Evolutionary conservation across 2,329 filamentous ascomycete genomes (phyloP).

Genomic region (Myriosclerotinia scirpicola): DNA sequence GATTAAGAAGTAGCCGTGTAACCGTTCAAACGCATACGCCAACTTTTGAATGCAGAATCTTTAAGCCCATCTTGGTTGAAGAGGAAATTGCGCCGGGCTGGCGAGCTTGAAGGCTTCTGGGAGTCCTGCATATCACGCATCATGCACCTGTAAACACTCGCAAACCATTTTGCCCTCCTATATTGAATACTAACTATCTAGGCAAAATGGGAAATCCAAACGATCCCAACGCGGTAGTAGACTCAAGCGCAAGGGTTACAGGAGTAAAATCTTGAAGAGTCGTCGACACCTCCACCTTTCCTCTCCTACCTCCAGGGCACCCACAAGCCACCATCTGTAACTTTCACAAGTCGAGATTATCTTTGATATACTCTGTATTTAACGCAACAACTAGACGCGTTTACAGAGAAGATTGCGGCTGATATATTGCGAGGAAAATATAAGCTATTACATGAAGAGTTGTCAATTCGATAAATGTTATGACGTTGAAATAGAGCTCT

Average conservation of each 20-base stretch:
- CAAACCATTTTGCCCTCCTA: not conserved
- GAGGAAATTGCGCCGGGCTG: conserved; percentile 9
- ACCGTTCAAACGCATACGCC: conserved; percentile 5
- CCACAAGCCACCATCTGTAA: conserved; percentile 17
- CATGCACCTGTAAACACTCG: conserved; percentile 1
- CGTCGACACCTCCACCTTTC: conserved; percentile 5
- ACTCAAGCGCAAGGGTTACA: not conserved
- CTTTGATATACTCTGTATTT: not conserved
- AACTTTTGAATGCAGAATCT: not conserved
- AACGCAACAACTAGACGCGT: not conserved
- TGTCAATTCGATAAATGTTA: not conserved
- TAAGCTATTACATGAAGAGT: accelerated
- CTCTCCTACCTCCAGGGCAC: conserved; percentile 5
- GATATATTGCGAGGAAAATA: not conserved
- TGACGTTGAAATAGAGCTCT: not conserved
- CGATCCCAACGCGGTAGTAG: conserved; percentile 3
- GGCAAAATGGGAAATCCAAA: not conserved
- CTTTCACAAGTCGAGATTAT: not conserved
- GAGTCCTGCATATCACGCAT: conserved; percentile 1
- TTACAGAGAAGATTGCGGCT: not conserved
- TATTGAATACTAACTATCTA: not conserved
- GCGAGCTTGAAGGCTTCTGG: not conserved
- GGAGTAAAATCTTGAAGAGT: not conserved
- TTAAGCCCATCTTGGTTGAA: not conserved
- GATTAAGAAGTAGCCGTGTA: conserved; percentile 17